phyloP scores from a whole-genome alignment of 441 rosid genomes.

The Adansonia gregorii region DNA sequence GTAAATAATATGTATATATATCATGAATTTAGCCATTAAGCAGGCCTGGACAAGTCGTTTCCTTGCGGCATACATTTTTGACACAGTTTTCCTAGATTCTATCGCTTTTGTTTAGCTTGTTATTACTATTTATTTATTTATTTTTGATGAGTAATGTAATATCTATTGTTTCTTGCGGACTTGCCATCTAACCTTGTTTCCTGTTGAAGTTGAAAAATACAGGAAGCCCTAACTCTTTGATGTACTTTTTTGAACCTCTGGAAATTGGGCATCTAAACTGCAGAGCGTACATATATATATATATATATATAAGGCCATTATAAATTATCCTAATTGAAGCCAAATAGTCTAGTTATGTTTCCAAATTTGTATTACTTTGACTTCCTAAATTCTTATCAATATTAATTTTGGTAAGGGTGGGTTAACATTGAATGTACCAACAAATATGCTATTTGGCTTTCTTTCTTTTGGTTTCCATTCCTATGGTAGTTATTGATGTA shows the following conservation, averaged over 20 bases:
- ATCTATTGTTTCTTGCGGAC: background rate
- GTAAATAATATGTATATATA: background rate
- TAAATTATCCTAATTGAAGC: background rate
- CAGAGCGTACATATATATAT: background rate
- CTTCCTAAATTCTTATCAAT: background rate
- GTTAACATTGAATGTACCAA: slow-evolving; percentile 4
- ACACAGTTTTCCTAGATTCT: background rate
- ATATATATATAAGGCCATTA: background rate
- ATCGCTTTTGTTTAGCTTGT: background rate
- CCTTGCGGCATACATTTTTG: background rate
- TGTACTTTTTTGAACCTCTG: background rate
- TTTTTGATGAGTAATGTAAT: background rate
- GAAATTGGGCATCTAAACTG: background rate
- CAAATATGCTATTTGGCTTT: background rate
- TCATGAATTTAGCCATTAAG: background rate
- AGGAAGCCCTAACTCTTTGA: background rate
- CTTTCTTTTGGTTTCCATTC: background rate
- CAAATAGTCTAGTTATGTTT: background rate
- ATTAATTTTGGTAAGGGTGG: background rate
- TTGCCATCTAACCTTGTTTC: slow-evolving; percentile 2
- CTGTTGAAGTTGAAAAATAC: background rate
- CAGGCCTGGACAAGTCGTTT: background rate
- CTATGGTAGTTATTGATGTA: background rate
- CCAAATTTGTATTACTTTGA: background rate
- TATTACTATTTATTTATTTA: background rate